phyloP scores from a whole-genome alignment of 768 basidiomycete genomes.

The Guyanaporus albipodus region DNA sequence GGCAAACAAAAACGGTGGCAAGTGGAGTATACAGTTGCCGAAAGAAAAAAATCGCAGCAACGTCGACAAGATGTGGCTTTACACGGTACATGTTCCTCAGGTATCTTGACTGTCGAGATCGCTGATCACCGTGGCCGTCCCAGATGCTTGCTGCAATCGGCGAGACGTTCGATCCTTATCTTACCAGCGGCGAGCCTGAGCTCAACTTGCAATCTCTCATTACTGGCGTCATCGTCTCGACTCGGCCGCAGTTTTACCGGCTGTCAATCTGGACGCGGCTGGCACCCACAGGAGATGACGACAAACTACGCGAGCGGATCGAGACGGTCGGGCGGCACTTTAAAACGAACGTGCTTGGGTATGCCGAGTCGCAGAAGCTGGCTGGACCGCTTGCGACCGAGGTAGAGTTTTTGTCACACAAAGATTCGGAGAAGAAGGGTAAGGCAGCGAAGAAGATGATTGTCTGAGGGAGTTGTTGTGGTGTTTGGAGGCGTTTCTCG shows the following conservation, averaged over 20 bases:
- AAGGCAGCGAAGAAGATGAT: slow-evolving; percentile 76
- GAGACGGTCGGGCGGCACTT: slow-evolving; percentile 86
- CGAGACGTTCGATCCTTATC: slow-evolving; percentile 93
- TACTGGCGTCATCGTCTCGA: slow-evolving; percentile 93
- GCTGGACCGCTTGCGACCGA: slow-evolving; percentile 88
- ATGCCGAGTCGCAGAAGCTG: slow-evolving; percentile 65
- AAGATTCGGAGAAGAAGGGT: slow-evolving; percentile 93
- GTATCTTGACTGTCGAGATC: neutral
- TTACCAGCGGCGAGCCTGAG: slow-evolving; percentile 46
- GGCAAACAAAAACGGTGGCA: slow-evolving; percentile 95
- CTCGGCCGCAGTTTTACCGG: slow-evolving; percentile 93
- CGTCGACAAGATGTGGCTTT: slow-evolving; percentile 97
- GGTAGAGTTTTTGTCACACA: slow-evolving; percentile 92
- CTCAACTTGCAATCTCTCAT: slow-evolving; percentile 57
- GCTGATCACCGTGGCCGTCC: slow-evolving; percentile 1
- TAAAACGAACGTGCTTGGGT: slow-evolving; percentile 88
- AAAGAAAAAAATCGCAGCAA: slow-evolving; percentile 83
- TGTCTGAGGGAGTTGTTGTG: slow-evolving; percentile 41
- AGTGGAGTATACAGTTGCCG: slow-evolving; percentile 98
- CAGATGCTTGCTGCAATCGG: slow-evolving; percentile 99
- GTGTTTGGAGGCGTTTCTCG: slow-evolving; percentile 14
- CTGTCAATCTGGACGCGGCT: slow-evolving; percentile 96
- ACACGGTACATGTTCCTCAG: slow-evolving; percentile 64
- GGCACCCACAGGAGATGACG: slow-evolving; percentile 56
- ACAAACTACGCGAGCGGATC: slow-evolving; percentile 73